Evolutionary conservation across 768 basidiomycete species (phyloP).

Genomic region (Scleroderma bovista): DNA sequence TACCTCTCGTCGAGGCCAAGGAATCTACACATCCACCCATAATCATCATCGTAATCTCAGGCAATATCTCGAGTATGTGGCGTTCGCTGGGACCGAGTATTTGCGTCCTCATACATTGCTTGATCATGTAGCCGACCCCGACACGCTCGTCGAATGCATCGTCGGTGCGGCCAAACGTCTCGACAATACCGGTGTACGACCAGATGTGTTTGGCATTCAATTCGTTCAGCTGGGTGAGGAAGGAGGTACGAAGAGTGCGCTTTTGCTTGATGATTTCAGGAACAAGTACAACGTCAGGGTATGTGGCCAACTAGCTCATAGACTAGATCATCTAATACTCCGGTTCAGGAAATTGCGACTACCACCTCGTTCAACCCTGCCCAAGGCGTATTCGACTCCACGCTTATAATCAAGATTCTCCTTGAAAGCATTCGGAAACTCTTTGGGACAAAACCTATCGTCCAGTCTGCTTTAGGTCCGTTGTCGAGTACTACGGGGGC

Average conservation of each 20-base stretch:
- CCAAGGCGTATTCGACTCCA: slow-evolving; percentile 26
- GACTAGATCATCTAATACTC: background rate
- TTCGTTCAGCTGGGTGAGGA: slow-evolving; percentile 44
- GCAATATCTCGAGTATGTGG: slow-evolving; percentile 34
- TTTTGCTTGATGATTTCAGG: slow-evolving; percentile 37
- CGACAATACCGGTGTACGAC: slow-evolving; percentile 30
- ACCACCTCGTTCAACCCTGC: slow-evolving; percentile 20
- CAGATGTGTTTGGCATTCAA: slow-evolving; percentile 38
- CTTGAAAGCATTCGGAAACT: slow-evolving; percentile 23
- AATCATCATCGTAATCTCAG: slow-evolving; percentile 33
- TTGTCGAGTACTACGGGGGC: too few species aligned
- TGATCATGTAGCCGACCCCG: slow-evolving; percentile 20
- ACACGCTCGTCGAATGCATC: slow-evolving; percentile 23
- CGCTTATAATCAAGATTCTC: slow-evolving; percentile 32
- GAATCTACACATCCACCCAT: slow-evolving; percentile 30
- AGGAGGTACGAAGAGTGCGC: slow-evolving; percentile 30
- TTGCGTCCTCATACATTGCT: background rate
- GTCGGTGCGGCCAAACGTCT: slow-evolving; percentile 36
- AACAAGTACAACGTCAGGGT: slow-evolving; percentile 28
- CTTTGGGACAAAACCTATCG: too few species aligned
- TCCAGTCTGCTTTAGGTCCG: too few species aligned
- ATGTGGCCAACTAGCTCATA: slow-evolving; percentile 3
- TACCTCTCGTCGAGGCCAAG: slow-evolving; percentile 27
- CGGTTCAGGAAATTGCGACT: slow-evolving; percentile 46
- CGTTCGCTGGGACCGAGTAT: background rate